These are phyloP conservation scores for Backusella morwellensis DNA, from an alignment of 192 early-diverging fungal species.

Conservation along the genomic window DNA sequence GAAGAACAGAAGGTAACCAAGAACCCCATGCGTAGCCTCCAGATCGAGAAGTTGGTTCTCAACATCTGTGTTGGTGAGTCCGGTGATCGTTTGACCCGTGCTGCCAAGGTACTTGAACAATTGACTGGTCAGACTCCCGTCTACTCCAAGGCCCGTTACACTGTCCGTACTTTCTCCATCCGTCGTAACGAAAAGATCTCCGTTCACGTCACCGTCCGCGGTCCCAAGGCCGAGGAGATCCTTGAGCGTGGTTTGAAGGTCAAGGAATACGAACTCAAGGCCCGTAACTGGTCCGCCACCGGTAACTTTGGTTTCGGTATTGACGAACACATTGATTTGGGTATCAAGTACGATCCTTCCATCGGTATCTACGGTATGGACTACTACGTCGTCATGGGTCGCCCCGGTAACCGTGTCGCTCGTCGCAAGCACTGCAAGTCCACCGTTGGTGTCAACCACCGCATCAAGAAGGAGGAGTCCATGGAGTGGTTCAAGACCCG, in stretches of 20 bases:
- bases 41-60: conserved; percentile 99
- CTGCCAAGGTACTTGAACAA: conserved; percentile 99
- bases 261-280: conserved; percentile 98
- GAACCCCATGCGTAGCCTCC: conserved; percentile 96
- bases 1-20: conserved; percentile 49
- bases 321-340: conserved; percentile 99
- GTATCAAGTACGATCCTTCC: conserved; percentile 99
- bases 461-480: conserved; percentile 92
- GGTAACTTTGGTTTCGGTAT: conserved; percentile 99
- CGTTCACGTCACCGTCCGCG: conserved; percentile 98
- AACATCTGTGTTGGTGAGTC: conserved; percentile 99
- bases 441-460: conserved; percentile 89
- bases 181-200: conserved; percentile 99
- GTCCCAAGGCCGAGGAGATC: conserved; percentile 83
- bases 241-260: conserved; percentile 99
- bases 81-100: conserved; percentile 99
- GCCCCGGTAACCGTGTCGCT: conserved; percentile 94
- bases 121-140: conserved; percentile 98
- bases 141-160: conserved; percentile 99
- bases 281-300: conserved; percentile 93
- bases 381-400: conserved; percentile 87
- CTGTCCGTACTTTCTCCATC: conserved; percentile 99
- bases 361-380: conserved; percentile 92
- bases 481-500: conserved; percentile 98
- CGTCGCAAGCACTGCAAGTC: conserved; percentile 85